phyloP scores from a whole-genome alignment of 2,329 filamentous ascomycete species.

The Westerdykella sp. region DNA sequence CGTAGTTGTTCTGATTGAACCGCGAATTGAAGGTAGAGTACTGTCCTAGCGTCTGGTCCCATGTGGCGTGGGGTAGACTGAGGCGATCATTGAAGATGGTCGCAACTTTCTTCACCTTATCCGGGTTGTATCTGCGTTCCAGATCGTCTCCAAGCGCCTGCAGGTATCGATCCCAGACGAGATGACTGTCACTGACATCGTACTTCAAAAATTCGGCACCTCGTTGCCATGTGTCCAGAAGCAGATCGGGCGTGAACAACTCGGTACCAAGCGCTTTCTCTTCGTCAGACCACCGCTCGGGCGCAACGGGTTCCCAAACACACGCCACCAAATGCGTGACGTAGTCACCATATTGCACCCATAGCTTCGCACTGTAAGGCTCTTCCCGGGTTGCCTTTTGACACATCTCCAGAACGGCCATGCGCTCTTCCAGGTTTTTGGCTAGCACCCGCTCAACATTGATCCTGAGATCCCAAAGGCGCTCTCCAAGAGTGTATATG shows the following conservation, averaged over 20 bases:
- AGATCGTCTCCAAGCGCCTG: slow-evolving; percentile 65
- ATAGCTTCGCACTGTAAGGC: slow-evolving; percentile 65
- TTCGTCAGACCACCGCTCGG: slow-evolving; percentile 52
- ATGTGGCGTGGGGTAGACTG: slow-evolving; percentile 64
- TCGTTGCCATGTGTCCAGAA: slow-evolving; percentile 64
- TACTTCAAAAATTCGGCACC: slow-evolving; percentile 67
- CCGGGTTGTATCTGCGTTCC: slow-evolving; percentile 48
- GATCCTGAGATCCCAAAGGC: slow-evolving; percentile 70
- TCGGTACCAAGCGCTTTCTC: slow-evolving; percentile 64
- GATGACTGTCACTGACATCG: slow-evolving; percentile 68
- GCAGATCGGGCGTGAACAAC: slow-evolving; percentile 61
- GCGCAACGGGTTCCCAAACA: slow-evolving; percentile 50
- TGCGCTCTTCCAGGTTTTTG: slow-evolving; percentile 58
- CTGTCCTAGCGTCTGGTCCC: slow-evolving; percentile 67
- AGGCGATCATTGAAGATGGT: slow-evolving; percentile 66
- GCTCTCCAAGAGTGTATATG: slow-evolving; percentile 66
- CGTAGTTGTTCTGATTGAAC: slow-evolving; percentile 65
- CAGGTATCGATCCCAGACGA: slow-evolving; percentile 74
- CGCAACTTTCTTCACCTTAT: slow-evolving; percentile 57
- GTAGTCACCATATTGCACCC: slow-evolving; percentile 73
- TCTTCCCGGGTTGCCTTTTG: slow-evolving; percentile 65
- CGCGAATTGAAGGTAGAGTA: slow-evolving; percentile 70
- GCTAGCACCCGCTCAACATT: slow-evolving; percentile 62
- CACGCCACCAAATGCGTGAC: slow-evolving; percentile 65
- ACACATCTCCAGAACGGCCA: slow-evolving; percentile 66